Evolutionary conservation across 1,284 basidiomycete genomes (phyloP), one percentile per base, ranked within the genome.

Genomic region (Trichosporon faecale): DNA sequence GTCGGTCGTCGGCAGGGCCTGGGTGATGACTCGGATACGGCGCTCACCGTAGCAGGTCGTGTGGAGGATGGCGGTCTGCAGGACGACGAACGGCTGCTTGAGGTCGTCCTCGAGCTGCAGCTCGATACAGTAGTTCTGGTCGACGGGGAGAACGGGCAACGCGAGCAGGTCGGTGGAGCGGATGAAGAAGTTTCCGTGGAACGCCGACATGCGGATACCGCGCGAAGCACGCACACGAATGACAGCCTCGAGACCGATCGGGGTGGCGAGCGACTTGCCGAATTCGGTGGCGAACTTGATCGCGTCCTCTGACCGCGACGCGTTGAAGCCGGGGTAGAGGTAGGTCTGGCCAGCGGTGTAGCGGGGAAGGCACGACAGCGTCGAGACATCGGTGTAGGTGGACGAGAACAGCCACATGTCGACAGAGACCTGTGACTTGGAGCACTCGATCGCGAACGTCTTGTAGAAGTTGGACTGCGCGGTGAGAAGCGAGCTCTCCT

Each of bases 151-250:
- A 18, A 95, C 91, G 1, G 97, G 96, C 87, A 99, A 91, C 2
- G 96, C 95, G 37, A 99, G 88, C 40, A 99, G 87, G 85, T 99
- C 97, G 37, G 96, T 98, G 12, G 95, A 98, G 66, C 97, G 91
- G 67, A 98, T 95, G 83, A 99, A 99, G 86, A 99, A 99, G 87
- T 99, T 99, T 76, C 97, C 97, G 79, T 99, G 95, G 91, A 98
- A 99, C 1, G 94, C 93, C 5, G 94, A 91, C 91, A 98, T 95
- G 70, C 97, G 91, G 68, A 99, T 86, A 70, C 95, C 94, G 85
- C 93, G 88, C 1, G 95, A 93, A 31, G 95, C 95, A 74, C 97
- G 94, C 40, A 99, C 93, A 82, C 97, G 93, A 87, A 98, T 95
- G 70, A 99, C 94, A 18, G 95, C 96, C 84, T 99, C 97, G 75